These are phyloP conservation scores for Capsicum baccatum DNA, from an alignment of 257 asterid species.

Conservation along the genomic window DNA sequence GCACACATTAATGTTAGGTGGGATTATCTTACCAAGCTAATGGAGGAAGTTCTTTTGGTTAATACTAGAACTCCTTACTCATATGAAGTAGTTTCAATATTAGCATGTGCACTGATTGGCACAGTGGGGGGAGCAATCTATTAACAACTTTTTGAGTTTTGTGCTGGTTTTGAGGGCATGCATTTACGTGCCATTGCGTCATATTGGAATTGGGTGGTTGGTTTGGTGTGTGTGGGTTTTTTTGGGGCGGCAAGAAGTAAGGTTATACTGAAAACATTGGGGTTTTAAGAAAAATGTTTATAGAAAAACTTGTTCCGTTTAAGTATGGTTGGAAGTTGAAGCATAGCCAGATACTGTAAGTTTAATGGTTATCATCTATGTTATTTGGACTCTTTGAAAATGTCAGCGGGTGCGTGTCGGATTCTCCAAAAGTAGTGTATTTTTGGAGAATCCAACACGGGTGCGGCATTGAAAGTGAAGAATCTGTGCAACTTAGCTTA, in stretches of 20 bases:
- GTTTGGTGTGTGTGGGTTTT: background rate
- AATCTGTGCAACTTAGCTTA: too few species aligned
- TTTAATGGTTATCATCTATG: background rate
- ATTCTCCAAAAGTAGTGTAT: too few species aligned
- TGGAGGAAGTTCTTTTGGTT: background rate
- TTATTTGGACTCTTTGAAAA: too few species aligned
- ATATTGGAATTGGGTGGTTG: background rate
- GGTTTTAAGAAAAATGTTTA: background rate
- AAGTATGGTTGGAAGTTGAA: background rate
- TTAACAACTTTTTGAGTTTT: background rate
- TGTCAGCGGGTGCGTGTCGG: too few species aligned
- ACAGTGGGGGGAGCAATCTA: background rate
- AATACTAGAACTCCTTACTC: background rate
- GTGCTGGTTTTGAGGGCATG: background rate
- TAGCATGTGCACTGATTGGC: background rate
- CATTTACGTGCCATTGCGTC: background rate
- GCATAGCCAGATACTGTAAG: background rate
- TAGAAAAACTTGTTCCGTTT: background rate
- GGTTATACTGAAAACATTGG: background rate
- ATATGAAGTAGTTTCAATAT: background rate
- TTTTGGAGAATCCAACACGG: too few species aligned
- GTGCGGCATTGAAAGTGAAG: too few species aligned
- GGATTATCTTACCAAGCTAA: background rate
- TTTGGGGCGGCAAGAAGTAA: background rate
- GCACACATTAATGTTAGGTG: background rate